Evolutionary conservation across 23 red algal genomes (phyloP).

Genomic region (Gracilaria domingensis): DNA sequence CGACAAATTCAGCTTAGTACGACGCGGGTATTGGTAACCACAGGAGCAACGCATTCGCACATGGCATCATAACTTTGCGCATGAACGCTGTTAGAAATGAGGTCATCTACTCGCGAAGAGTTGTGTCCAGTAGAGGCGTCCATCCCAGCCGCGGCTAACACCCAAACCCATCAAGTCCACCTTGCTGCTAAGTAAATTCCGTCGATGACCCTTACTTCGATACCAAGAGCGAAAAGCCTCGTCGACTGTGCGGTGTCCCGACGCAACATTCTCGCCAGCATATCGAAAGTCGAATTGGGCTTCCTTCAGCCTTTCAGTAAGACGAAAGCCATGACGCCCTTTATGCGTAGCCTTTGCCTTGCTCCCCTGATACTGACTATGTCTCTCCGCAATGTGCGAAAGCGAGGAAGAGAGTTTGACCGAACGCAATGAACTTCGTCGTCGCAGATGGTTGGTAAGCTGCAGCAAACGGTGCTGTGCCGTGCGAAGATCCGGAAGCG

Average conservation of each 20-base stretch:
- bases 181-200: conserved; percentile 22
- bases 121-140: conserved; percentile 62
- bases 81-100: not conserved
- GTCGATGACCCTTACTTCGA: conserved; percentile 35
- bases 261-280: conserved; percentile 53
- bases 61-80: too few relatives aligned
- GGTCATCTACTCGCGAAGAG: conserved; percentile 42
- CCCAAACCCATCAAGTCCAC: conserved; percentile 46
- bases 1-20: too few relatives aligned
- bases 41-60: too few relatives aligned
- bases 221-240: conserved; percentile 38
- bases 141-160: conserved; percentile 43
- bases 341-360: conserved; percentile 25
- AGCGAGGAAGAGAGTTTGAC: not conserved
- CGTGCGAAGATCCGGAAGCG: not conserved
- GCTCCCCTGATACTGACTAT: conserved; percentile 25
- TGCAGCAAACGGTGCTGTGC: conserved; percentile 8
- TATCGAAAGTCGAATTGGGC: conserved; percentile 32
- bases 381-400: conserved; percentile 28
- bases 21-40: too few relatives aligned
- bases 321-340: conserved; percentile 24
- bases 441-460: conserved; percentile 13
- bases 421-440: not conserved
- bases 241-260: conserved; percentile 16
- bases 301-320: conserved; percentile 35